These are phyloP conservation scores for Candida sp. DNA, from an alignment of 1,139 yeast genomes.

Conservation along the genomic window DNA sequence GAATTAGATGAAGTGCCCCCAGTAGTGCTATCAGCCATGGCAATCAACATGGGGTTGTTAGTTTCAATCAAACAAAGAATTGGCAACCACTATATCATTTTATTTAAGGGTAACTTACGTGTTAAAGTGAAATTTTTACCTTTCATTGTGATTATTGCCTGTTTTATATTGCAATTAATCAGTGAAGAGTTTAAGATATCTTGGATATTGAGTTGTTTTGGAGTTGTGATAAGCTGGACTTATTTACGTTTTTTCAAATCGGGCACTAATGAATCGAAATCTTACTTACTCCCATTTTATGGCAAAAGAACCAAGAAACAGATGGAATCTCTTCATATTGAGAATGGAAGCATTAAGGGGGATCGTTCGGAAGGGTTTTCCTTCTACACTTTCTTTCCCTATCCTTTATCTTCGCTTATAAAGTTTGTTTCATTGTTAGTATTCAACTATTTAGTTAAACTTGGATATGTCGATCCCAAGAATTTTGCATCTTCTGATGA, in stretches of 20 bases:
- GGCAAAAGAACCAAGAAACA: neutral
- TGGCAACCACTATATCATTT: conserved; percentile 38
- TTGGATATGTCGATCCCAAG: conserved; percentile 22
- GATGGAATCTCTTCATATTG: conserved; percentile 18
- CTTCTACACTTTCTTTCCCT: conserved; percentile 42
- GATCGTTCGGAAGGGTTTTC: conserved; percentile 43
- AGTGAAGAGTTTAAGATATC: conserved; percentile 28
- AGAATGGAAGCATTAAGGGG: conserved; percentile 23
- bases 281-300: conserved; percentile 36
- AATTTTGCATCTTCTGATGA: conserved; percentile 20
- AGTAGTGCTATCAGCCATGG: conserved; percentile 34
- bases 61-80: conserved; percentile 45
- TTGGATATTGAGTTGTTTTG: conserved; percentile 21
- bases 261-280: conserved; percentile 42
- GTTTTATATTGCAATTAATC: conserved; percentile 17
- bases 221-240: conserved; percentile 38
- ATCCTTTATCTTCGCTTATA: conserved; percentile 32
- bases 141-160: conserved; percentile 20
- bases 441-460: conserved; percentile 17
- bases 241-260: conserved; percentile 38
- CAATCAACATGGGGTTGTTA: conserved; percentile 37
- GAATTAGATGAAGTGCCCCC: conserved; percentile 34
- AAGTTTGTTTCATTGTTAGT: conserved; percentile 14
- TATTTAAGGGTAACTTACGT: conserved; percentile 36
- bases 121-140: conserved; percentile 39